phyloP scores from a whole-genome alignment of 345 rosid genomes.

The Anacardium occidentale region DNA sequence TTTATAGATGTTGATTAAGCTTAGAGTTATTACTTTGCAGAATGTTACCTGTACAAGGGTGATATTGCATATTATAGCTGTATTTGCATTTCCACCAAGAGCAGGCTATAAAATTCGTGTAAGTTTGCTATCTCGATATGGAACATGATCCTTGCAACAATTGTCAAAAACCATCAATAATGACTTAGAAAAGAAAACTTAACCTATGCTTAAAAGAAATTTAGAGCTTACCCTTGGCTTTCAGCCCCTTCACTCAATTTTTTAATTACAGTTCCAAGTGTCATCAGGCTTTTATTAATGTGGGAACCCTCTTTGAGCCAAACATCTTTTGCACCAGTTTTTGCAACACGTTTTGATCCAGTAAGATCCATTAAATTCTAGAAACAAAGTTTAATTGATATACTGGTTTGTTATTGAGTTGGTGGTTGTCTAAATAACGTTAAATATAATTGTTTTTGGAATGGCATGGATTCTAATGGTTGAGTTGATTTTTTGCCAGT shows the following conservation, averaged over 20 bases:
- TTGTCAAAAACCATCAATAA: conserved; percentile 11
- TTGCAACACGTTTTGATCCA: conserved; percentile 97
- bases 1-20: neutral
- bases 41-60: conserved; percentile 84
- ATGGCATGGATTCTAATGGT: too few species aligned
- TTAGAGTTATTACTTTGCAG: conserved; percentile 2
- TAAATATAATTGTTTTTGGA: too few species aligned
- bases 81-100: conserved; percentile 97
- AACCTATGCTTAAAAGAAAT: conserved; percentile 4
- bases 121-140: conserved; percentile 95
- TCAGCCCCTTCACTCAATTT: conserved; percentile 94
- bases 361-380: conserved; percentile 98
- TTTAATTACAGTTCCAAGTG: conserved; percentile 85
- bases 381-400: neutral
- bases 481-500: too few species aligned
- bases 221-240: conserved; percentile 69
- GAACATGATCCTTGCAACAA: conserved; percentile 83
- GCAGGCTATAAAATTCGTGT: conserved; percentile 97
- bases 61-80: conserved; percentile 95
- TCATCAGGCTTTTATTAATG: conserved; percentile 93
- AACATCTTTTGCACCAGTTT: conserved; percentile 98
- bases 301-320: conserved; percentile 94
- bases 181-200: neutral
- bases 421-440: too few species aligned
- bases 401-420: too few species aligned